Base-by-base conservation (phyloP, 306 rosid genomes). In the Ziziphus jujuba region DNA sequence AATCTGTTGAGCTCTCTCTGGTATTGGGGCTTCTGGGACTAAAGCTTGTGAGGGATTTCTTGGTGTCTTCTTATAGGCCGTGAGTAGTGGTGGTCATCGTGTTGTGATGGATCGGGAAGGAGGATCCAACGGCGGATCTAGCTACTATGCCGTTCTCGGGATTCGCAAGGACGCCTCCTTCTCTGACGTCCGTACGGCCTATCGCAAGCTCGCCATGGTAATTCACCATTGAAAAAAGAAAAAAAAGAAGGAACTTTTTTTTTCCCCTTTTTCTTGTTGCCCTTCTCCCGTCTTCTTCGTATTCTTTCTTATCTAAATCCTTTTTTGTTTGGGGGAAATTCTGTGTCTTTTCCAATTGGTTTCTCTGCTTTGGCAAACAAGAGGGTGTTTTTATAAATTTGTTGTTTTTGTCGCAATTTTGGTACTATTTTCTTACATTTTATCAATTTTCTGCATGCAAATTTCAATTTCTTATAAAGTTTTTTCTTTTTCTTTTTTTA, bases 201-300 rank as follows among this genome's bases (percentile, higher is more conserved):
- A 95, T 61, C 95, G 95, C 34, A 90, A 79, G 56, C 99, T 95
- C 58, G 99, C 99, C 15, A 48, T 95, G 97, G 97, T 92, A 67
- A 21, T 48, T 23, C n/a, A 40, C 45, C 45, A 10, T 5, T 9
- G 6, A 2, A 36, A 40, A 40, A 40, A 40, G 21, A 36, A 2
- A 36, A 40, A 40, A 40, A 40, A 21, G 0, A 65, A 28, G 49
- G n/a, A n/a, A n/a, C 77, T 67, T 5, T 12, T 9, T 50, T 60
- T n/a, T n/a, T n/a, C n/a, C n/a, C 53, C 50, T 61, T 58, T 11
- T 40, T 67, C 34, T 20, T 48, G 12, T 49, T 45, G 10, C 7
- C 3, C 14, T 40, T 40, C 45, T 1, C 2, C 9, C 0, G 12
- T 40, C 45, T 9, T 40, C 45, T 10, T 40, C 45, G 10, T 40